Evolutionary conservation across 805 yeast species (phyloP), one percentile per base, ranked within the genome.

Genomic region (Starmerella scarabaei): DNA sequence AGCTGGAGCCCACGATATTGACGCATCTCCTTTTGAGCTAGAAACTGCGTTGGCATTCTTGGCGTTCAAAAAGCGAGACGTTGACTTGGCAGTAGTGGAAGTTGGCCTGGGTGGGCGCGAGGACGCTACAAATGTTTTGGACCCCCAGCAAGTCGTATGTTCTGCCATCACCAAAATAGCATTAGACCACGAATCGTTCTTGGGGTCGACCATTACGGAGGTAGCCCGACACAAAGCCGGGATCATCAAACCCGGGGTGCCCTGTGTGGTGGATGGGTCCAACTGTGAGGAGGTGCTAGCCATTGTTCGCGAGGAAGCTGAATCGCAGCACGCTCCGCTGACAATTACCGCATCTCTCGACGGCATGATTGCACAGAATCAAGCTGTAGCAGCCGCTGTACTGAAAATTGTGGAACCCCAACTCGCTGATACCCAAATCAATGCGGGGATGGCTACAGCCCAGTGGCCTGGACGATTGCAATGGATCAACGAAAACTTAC

Each of bases 401-500:
- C 4, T 41, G 19, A 9, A 30, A 4, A 27, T 19, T 5, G 9
- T 30, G n/a, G 9, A 7, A 5, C 14, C 20, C 8, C 6, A 6
- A 14, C 47, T 59, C 1, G 62, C 81, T 0, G 48, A 55, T 4
- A n/a, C n/a, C n/a, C n/a, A n/a, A n/a, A n/a, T n/a, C n/a, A n/a
- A n/a, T n/a, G 46, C 53, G 6, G 94, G 95, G 0, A 58, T 86
- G 0, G 37, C 51, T 1, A 38, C 49, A 0, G 77, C 85, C 0
- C 47, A 50, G 7, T 86, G 97, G 97, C 93, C 93, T 0, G 97
- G 96, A 1, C 63, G 98, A 44, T 61, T 91, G 38, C 94, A 91
- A 52, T 44, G 54, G 21, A 21, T 72, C 12, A 48, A 56, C 1
- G 37, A 66, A 0, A 47, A 51, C 1, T 57, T 75, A 0, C 58